Evolutionary conservation across 1,284 basidiomycete genomes (phyloP).

Genomic region (Trametes versicolor): DNA sequence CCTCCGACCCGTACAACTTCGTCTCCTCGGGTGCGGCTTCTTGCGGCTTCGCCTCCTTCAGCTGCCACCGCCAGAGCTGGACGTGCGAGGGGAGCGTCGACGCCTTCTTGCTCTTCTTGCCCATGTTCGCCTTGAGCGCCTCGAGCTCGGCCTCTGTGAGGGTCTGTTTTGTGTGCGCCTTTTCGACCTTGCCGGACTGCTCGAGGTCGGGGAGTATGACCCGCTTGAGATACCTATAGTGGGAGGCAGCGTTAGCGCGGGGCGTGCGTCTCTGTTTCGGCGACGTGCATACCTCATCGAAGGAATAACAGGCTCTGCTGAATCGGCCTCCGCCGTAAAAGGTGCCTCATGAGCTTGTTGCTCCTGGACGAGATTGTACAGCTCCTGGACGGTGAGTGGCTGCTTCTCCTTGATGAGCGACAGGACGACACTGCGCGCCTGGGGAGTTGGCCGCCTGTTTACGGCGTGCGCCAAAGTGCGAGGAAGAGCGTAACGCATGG

Average conservation of each 20-base stretch:
- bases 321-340: conserved; percentile 13
- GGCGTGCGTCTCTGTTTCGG: neutral
- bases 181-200: conserved; percentile 52
- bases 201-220: conserved; percentile 58
- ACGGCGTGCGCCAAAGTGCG: conserved; percentile 3
- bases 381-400: conserved; percentile 44
- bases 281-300: conserved; percentile 56
- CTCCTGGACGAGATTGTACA: conserved; percentile 54
- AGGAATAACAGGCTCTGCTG: conserved; percentile 55
- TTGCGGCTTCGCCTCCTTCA: conserved; percentile 30
- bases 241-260: neutral
- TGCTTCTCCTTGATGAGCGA: conserved; percentile 30
- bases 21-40: conserved; percentile 34
- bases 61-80: conserved; percentile 53
- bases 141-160: conserved; percentile 44
- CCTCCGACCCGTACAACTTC: conserved; percentile 49
- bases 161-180: conserved; percentile 50
- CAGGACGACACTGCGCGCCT: conserved; percentile 38
- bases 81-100: conserved; percentile 35
- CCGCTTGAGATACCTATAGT: conserved; percentile 64
- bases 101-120: conserved; percentile 33
- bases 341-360: conserved; percentile 29
- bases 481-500: conserved; percentile 9
- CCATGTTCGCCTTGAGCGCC: conserved; percentile 42
- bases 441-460: conserved; percentile 4